These are phyloP conservation scores for Deuterostichococcus epilithicus DNA, from an alignment of 139 green algal species.

Conservation along the genomic window DNA sequence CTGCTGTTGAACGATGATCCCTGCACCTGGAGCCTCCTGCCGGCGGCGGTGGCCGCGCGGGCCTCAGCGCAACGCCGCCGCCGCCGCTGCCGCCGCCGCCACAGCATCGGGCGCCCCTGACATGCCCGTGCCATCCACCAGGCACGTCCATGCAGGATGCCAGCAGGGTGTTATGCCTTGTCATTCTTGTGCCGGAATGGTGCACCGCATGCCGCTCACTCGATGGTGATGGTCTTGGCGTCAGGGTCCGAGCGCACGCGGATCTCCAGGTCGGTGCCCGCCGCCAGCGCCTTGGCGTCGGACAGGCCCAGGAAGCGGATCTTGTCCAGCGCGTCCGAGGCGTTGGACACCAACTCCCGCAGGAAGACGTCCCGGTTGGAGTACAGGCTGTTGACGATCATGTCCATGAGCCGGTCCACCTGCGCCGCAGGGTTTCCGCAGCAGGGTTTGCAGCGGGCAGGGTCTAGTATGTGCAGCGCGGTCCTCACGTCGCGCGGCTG, in stretches of 20 bases:
- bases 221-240: conserved; percentile 83
- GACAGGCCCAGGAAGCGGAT: conserved; percentile 73
- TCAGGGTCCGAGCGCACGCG: conserved; percentile 82
- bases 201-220: conserved; percentile 64
- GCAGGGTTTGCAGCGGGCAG: background rate
- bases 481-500: background rate
- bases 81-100: no score
- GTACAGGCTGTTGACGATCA: conserved; percentile 99
- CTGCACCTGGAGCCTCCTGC: no score
- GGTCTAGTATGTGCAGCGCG: background rate
- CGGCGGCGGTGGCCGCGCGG: no score
- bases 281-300: conserved; percentile 50
- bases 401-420: conserved; percentile 96
- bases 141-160: no score
- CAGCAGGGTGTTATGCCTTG: no score
- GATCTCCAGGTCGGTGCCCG: conserved; percentile 81
- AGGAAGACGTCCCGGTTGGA: conserved; percentile 91
- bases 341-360: conserved; percentile 91
- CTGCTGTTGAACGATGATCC: no score
- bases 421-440: conserved; percentile 24
- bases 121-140: no score
- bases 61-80: no score
- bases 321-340: conserved; percentile 96
- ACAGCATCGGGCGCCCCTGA: no score
- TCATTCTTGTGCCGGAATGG: no score